These are phyloP conservation scores for Solanum rostratum DNA, from an alignment of 257 asterid species.

Conservation along the genomic window DNA sequence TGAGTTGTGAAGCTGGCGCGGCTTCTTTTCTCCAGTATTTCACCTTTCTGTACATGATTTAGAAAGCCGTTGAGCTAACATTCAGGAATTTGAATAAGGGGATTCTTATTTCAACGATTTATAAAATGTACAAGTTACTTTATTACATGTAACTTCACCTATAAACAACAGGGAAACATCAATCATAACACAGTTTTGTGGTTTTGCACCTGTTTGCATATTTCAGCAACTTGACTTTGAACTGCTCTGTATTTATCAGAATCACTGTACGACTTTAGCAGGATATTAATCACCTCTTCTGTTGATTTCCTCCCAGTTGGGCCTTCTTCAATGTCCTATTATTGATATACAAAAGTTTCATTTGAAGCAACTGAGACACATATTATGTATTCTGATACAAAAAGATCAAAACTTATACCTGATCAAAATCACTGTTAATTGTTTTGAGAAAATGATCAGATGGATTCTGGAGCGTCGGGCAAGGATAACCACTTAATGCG, in stretches of 20 bases:
- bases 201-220: slow-evolving; percentile 18
- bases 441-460: slow-evolving; percentile 24
- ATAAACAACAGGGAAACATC: not conserved
- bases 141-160: not conserved
- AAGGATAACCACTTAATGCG: slow-evolving; percentile 15
- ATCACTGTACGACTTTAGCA: slow-evolving; percentile 26
- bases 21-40: slow-evolving; percentile 14
- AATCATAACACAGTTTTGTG: not conserved
- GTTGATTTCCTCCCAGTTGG: slow-evolving; percentile 12
- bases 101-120: not conserved
- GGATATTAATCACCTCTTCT: slow-evolving; percentile 25
- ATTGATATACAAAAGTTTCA: not conserved
- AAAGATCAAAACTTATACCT: not conserved
- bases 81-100: not conserved
- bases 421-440: slow-evolving; percentile 22
- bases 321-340: slow-evolving; percentile 45
- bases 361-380: not conserved
- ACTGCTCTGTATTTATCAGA: slow-evolving; percentile 20
- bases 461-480: slow-evolving; percentile 21
- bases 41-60: slow-evolving; percentile 13
- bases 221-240: slow-evolving; percentile 15
- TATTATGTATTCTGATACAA: not conserved
- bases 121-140: not conserved
- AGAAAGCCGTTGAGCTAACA: not conserved
- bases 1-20: slow-evolving; percentile 21